Evolutionary conservation across 2,329 filamentous ascomycete species (phyloP), one percentile per base, ranked within the genome.

Genomic region (Tolypocladium amazonense): DNA sequence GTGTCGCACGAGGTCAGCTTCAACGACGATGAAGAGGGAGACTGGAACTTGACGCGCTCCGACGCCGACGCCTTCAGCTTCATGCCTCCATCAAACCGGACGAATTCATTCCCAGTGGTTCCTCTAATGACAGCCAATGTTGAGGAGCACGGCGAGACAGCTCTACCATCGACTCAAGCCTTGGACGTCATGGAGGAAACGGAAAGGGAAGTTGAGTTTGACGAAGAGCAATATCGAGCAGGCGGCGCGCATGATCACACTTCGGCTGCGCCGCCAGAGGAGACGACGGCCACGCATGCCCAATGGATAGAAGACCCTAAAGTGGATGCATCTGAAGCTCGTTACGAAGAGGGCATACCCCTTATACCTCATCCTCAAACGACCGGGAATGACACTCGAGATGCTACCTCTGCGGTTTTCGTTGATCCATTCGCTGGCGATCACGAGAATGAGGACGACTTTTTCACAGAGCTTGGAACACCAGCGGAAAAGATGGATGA

Each of bases 261-360:
- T 52, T 61, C 62, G 14, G 56, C 59, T 60, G 60, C 47, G 20
- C 54, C 56, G 11, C 58, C 62, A 15, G 59, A 33, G 27, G 20
- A 20, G 18, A 30, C 18, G 20, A 35, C 30, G 23, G 20, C 30
- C 67, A 58, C 64, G 63, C 3, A 60, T 67, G 14, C 72, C 9
- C 72, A 75, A 52, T 75, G 72, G 11, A 70, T 79, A 54, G 79
- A 72, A 27, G 75, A 71, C 50, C 62, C 70, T 1, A 72, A 76
- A 15, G 75, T 76, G 41, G 75, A 79, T 43, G 75, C 74, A 27
- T 73, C 76, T 1, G 81, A 87, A 33, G 81, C 82, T 30, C 82
- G 88, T 53, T 90, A 81, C 63, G 87, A 89, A 60, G 88, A 91
- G 72, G 88, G 88, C 0, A 61, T 90, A 5, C 87, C 88, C 1